Percentiles rank a stretch among this genome's conserved stretches.
Conservation (phyloP, 106 monocot genomes). For the Chionographis japonica region DNA sequence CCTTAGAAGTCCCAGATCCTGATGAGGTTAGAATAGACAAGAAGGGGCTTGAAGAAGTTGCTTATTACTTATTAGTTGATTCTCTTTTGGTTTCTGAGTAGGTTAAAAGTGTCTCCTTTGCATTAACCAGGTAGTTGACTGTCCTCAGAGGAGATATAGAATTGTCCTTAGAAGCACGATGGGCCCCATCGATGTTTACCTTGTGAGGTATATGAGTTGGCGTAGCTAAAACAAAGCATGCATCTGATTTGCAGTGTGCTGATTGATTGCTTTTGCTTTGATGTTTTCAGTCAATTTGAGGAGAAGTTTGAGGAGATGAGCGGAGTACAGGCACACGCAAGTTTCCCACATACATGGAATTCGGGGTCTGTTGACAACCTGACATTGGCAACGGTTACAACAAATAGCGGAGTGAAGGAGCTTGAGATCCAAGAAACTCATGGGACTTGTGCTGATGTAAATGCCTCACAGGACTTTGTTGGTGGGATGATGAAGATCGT, state of each 20-base stretch:
- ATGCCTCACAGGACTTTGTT: constrained; percentile 25
- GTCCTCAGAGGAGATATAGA: constrained; percentile 75
- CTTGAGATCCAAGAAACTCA: constrained; percentile 14
- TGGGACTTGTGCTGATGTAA: constrained; percentile 6
- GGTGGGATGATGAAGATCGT: constrained; percentile 67
- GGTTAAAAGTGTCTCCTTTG: not conserved
- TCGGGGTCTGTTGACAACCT: constrained; percentile 7
- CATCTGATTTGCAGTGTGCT: not conserved
- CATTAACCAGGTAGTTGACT: constrained; percentile 45
- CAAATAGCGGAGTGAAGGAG: constrained; percentile 17
- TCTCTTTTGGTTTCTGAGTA: not conserved
- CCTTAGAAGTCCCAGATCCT: constrained; percentile 78
- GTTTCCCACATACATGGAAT: constrained; percentile 20
- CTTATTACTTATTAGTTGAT: not conserved
- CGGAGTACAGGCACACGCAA: constrained; percentile 22
- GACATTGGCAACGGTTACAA: not conserved
- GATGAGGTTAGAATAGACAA: constrained; percentile 45
- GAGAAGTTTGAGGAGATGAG: constrained; percentile 72
- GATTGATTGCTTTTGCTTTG: not conserved
- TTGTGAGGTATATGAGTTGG: constrained; percentile 62
- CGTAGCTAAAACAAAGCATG: not conserved
- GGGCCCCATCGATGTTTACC: constrained; percentile 84
- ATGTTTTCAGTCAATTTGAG: constrained; percentile 58
- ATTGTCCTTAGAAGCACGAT: constrained; percentile 78
- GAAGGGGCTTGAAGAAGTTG: not conserved